Percentiles rank a stretch among this genome's conserved stretches.
These are phyloP conservation scores for Starmerella apis DNA, from an alignment of 805 yeast species.

Conservation along the genomic window DNA sequence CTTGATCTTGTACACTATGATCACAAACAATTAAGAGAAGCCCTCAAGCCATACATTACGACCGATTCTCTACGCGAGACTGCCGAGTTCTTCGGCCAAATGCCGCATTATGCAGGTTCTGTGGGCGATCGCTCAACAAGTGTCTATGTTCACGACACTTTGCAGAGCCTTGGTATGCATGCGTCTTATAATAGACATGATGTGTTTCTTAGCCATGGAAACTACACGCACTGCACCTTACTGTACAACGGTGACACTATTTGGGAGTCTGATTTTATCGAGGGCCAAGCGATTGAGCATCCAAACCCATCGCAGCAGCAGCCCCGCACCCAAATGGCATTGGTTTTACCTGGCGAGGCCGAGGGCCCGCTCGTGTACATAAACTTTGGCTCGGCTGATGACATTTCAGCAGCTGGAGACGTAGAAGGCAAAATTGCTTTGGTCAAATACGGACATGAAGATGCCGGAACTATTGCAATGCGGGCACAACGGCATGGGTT, in stretches of 20 bases:
- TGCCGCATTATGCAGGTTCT: slow-evolving; percentile 85
- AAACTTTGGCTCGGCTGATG: slow-evolving; percentile 53
- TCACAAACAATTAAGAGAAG: slow-evolving; percentile 41
- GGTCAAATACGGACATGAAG: slow-evolving; percentile 46
- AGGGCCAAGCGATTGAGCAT: slow-evolving; percentile 31
- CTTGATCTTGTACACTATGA: slow-evolving; percentile 47
- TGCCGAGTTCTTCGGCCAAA: slow-evolving; percentile 59
- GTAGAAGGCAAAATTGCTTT: slow-evolving; percentile 46
- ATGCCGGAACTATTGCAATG: slow-evolving; percentile 43
- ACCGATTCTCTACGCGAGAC: slow-evolving; percentile 50
- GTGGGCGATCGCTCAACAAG: slow-evolving; percentile 70
- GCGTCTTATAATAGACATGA: slow-evolving; percentile 30
- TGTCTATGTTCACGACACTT: slow-evolving; percentile 49
- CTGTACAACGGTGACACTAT: slow-evolving; percentile 25
- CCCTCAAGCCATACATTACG: slow-evolving; percentile 45
- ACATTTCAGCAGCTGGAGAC: slow-evolving; percentile 34
- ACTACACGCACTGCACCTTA: slow-evolving; percentile 29
- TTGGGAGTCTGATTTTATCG: slow-evolving; percentile 33
- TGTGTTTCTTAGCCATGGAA: slow-evolving; percentile 60
- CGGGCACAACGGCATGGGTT: slow-evolving; percentile 51
- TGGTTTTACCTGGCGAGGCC: slow-evolving; percentile 50
- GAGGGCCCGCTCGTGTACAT: slow-evolving; percentile 50
- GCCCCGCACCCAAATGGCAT: slow-evolving; percentile 38
- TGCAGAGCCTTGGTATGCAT: slow-evolving; percentile 48
- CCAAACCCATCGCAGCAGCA: slow-evolving; percentile 25